Percentiles rank a stretch among this genome's conserved stretches.
phyloP scores from a whole-genome alignment of 1,139 yeast genomes.

The Suhomyces ambrosiae region DNA sequence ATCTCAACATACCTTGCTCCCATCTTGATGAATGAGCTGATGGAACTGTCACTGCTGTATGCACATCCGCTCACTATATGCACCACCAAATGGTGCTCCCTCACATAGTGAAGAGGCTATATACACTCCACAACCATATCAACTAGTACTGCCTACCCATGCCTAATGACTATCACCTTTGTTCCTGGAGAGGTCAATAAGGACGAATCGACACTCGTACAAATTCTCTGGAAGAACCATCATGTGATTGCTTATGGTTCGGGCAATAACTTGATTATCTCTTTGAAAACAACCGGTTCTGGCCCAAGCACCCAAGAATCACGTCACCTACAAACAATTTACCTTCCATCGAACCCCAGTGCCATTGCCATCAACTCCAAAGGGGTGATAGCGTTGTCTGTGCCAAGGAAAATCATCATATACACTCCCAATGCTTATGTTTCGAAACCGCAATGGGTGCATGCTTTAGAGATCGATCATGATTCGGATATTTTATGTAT shows the following conservation, averaged over 20 bases:
- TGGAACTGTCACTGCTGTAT: slow-evolving; percentile 49
- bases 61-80: too few relatives aligned
- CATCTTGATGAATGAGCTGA: too few relatives aligned
- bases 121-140: too few relatives aligned
- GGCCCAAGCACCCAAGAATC: slow-evolving; percentile 4
- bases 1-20: slow-evolving; percentile 36
- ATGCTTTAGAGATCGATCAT: slow-evolving; percentile 23
- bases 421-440: slow-evolving; percentile 51
- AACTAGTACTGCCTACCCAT: too few relatives aligned
- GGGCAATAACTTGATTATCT: slow-evolving; percentile 79
- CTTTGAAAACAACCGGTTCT: slow-evolving; percentile 19
- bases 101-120: slow-evolving; percentile 40
- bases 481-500: slow-evolving; percentile 49
- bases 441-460: slow-evolving; percentile 52
- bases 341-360: slow-evolving; percentile 64
- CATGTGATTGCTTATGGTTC: slow-evolving; percentile 77
- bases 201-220: slow-evolving; percentile 56
- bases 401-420: slow-evolving; percentile 33
- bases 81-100: too few relatives aligned
- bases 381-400: slow-evolving; percentile 58
- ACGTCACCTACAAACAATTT: slow-evolving; percentile 70
- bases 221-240: slow-evolving; percentile 68
- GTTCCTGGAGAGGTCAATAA: slow-evolving; percentile 85
- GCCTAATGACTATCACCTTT: slow-evolving; percentile 66
- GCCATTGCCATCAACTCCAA: slow-evolving; percentile 65